Evolutionary conservation across 257 asterid genomes (phyloP), one percentile per base, ranked within the genome.

Genomic region (Primulina huaijiensis): DNA sequence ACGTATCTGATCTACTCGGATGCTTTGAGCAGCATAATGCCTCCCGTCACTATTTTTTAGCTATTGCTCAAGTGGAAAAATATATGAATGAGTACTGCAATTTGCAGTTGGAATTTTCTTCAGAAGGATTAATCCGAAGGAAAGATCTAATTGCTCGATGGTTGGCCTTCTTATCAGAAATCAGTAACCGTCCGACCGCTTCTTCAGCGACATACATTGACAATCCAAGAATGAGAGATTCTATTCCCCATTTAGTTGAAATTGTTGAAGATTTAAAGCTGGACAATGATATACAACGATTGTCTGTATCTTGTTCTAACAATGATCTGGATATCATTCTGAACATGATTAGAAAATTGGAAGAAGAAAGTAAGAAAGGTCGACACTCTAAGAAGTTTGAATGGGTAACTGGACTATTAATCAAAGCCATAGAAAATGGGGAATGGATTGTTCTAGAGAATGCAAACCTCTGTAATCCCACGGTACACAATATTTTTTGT

Each of bases 401-500:
- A 86, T 94, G 99, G 99, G 92, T 91, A 31, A 83, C 96, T 82
- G 99, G 99, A 65, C 33, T 83, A 74, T 84, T 94, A 73, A 76
- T 91, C 81, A 89, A 85, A 79, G 99, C 99, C 29, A 94, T 94
- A 65, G 93, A 91, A 78, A 91, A 89, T 78, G 99, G 99, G 72
- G 99, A 91, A 77, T 94, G 99, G 99, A 86, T 94, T 76, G 89
- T 94, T 78, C 81, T 94, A 43, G 96, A 94, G 77, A 94, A 91
- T 80, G 99, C 99, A 21, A 94, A 94, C 81, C 95, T 94, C 74
- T 94, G 99, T 87, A 94, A 91, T 76, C 97, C 99, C 63, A 94
- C 97, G 96, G 99, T 93, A 30, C 25, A 90, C 84, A 72, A 73
- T 75, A 37, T 72, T 56, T 56, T 71, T 66, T 40, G 65, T 20